Conservation (phyloP, 805 yeast genomes). For the Lipomyces sp. region DNA sequence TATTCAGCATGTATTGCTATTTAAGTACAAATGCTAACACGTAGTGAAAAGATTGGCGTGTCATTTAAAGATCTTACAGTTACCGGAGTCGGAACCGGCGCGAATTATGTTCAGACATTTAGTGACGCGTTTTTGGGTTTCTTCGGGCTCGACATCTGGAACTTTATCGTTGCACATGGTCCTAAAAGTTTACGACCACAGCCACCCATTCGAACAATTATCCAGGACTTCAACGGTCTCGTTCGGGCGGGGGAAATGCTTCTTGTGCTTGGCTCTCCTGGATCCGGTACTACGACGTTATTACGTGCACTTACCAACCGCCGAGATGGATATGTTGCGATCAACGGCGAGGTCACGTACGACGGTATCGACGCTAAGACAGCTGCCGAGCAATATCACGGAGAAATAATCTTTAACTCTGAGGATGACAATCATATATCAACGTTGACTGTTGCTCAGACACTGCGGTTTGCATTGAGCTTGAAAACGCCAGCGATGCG, state of each 20-base stretch:
- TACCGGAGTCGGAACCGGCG: slow-evolving; percentile 15
- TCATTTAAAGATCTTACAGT: slow-evolving; percentile 15
- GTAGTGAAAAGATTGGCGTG: slow-evolving; percentile 13
- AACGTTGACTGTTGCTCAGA: slow-evolving; percentile 67
- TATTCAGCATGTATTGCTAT: neutral
- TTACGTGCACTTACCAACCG: slow-evolving; percentile 61
- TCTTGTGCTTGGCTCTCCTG: slow-evolving; percentile 74
- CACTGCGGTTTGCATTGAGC: slow-evolving; percentile 65
- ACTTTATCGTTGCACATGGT: neutral
- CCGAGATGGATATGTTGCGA: slow-evolving; percentile 38
- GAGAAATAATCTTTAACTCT: slow-evolving; percentile 73
- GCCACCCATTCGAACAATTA: slow-evolving; percentile 37
- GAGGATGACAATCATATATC: slow-evolving; percentile 73
- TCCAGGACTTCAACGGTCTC: slow-evolving; percentile 43
- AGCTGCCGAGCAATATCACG: slow-evolving; percentile 65
- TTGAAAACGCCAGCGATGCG: slow-evolving; percentile 65
- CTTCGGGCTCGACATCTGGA: slow-evolving; percentile 11
- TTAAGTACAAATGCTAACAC: neutral
- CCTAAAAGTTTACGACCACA: slow-evolving; percentile 13
- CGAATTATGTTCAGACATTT: slow-evolving; percentile 8
- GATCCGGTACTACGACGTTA: slow-evolving; percentile 58
- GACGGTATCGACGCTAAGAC: slow-evolving; percentile 65
- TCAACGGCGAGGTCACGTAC: slow-evolving; percentile 62
- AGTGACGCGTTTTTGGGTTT: slow-evolving; percentile 16
- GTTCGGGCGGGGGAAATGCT: slow-evolving; percentile 70